These are phyloP conservation scores for Skeletonema menzelii DNA, from an alignment of 108 stramenopile genomes.

Conservation along the genomic window DNA sequence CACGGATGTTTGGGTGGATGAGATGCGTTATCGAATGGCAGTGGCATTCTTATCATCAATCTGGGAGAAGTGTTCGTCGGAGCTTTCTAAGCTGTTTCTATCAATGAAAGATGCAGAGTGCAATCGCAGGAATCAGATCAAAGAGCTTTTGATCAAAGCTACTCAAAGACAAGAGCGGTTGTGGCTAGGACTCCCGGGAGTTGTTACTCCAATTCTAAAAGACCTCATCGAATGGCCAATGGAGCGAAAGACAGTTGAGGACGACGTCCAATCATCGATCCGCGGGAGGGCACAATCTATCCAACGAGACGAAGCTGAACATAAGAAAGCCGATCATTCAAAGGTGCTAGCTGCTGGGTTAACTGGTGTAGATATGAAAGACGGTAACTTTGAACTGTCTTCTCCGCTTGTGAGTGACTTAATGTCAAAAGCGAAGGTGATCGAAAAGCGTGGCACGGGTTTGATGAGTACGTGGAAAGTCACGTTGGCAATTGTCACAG, in stretches of 20 bases:
- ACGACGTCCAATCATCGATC: constrained; percentile 62
- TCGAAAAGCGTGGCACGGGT: constrained; percentile 58
- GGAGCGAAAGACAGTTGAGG: constrained; percentile 61
- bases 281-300: constrained; percentile 54
- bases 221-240: constrained; percentile 65
- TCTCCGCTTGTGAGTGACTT: constrained; percentile 75
- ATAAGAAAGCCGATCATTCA: constrained; percentile 43
- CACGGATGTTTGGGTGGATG: constrained; percentile 72
- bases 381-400: constrained; percentile 55
- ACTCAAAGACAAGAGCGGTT: constrained; percentile 68
- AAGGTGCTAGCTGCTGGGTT: constrained; percentile 42
- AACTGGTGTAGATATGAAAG: constrained; percentile 31
- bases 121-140: constrained; percentile 54
- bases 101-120: constrained; percentile 73
- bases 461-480: constrained; percentile 69
- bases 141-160: constrained; percentile 70
- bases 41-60: constrained; percentile 67
- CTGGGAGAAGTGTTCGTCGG: constrained; percentile 75
- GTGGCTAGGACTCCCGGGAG: constrained; percentile 59
- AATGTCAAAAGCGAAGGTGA: constrained; percentile 68
- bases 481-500: constrained; percentile 65
- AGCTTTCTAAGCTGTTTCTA: constrained; percentile 62
- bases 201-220: constrained; percentile 58
- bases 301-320: constrained; percentile 54
- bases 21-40: constrained; percentile 79